Base-by-base conservation (phyloP, 179 eudicot species). In the Pouteria campechiana region DNA sequence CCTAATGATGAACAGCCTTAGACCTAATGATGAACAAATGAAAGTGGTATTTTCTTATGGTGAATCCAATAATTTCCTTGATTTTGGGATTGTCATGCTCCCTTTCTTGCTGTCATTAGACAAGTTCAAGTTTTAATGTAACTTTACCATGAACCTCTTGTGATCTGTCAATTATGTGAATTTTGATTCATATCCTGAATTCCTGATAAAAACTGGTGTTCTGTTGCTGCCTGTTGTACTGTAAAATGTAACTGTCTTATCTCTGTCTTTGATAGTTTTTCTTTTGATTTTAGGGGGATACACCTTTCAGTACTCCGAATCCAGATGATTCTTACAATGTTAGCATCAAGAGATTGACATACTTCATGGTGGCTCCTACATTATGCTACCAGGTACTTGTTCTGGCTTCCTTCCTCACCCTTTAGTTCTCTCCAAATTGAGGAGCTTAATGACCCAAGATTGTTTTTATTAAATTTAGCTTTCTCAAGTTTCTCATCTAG, bases 301-400 rank as follows among this genome's bases (percentile, higher is more conserved):
- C 52, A 10, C 37, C 34, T 5, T 58, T 74, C 31, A 50, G 32
- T 20, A 60, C 61, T 46, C 54, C 51, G 21, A 42, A 43, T 42
- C 16, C 32, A 52, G 78, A 76, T 51, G 65, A 58, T 20, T 68
- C 80, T 24, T 64, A 74, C 59, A 75, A 82, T 52, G 80, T 76
- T 51, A 74, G 73, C 64, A 74, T 76, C 60, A 73, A 75, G 58
- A 74, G 76, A 61, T 53, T 90, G 67, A 70, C 51, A 33, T 86
- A 90, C 75, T 90, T 90, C 84, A 79, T 90, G 84, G 67, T 89
- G 65, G 89, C 95, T 57, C 97, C 97, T 33, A 89, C 97, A 10
- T 54, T 89, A 29, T 89, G 97, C 67, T 89, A 81, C 70, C 97
- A 89, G 97, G 95, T 89, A 61, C 37, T 23, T 49, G 11, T 24